A percentile compares a stretch with the other conserved stretches of the same genome.
phyloP scores from a whole-genome alignment of 345 rosid genomes.

The Linum tenue region DNA sequence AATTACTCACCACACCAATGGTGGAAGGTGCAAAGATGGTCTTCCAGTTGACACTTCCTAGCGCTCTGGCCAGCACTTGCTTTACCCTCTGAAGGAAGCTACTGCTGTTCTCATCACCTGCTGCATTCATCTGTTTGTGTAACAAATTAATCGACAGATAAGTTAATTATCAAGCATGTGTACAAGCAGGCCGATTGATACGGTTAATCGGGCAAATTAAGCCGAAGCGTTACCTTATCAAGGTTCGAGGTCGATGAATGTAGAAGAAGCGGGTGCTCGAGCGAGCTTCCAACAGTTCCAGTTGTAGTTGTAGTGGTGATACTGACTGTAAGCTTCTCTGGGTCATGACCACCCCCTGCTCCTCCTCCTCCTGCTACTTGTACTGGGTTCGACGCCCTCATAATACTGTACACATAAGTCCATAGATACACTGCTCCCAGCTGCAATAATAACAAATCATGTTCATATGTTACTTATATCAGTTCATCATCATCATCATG shows the following conservation, averaged over 20 bases:
- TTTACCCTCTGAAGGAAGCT: constrained; percentile 11
- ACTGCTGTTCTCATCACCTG: too few relatives aligned
- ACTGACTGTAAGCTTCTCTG: background rate
- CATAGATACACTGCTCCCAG: constrained; percentile 55
- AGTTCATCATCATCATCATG: background rate
- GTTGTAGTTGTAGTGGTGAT: background rate
- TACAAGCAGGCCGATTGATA: too few relatives aligned
- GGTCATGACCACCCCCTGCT: constrained; percentile 6
- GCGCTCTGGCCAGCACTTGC: constrained; percentile 11
- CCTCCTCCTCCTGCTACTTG: background rate
- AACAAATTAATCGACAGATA: too few relatives aligned
- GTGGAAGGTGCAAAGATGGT: constrained; percentile 53
- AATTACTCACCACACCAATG: constrained; percentile 36
- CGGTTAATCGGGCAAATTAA: too few relatives aligned
- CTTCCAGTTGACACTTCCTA: constrained; percentile 32
- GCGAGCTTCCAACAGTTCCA: too few relatives aligned
- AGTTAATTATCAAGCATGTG: too few relatives aligned
- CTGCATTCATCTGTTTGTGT: too few relatives aligned
- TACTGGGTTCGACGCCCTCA: constrained; percentile 30
- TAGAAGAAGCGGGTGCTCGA: too few relatives aligned
- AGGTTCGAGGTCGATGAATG: too few relatives aligned
- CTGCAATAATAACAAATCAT: constrained; percentile 18
- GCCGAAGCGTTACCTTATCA: too few relatives aligned
- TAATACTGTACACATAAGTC: constrained; percentile 46
- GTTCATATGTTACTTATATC: background rate